These are phyloP conservation scores for Fabrea salina DNA, from an alignment of 169 alveolate species.

Conservation along the genomic window DNA sequence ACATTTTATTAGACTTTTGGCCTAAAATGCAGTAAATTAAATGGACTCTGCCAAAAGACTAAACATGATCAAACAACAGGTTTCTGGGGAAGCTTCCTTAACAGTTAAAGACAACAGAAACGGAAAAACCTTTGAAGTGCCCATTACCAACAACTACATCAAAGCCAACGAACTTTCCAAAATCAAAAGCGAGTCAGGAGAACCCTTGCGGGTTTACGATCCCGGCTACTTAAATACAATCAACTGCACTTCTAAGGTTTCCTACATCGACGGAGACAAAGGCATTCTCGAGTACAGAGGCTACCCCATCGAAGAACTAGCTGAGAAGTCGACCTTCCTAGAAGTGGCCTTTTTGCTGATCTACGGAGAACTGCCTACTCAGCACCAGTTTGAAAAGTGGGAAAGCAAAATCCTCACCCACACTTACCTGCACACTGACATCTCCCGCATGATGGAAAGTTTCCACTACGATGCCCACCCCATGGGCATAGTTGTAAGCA, in stretches of 20 bases:
- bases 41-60: slow-evolving; percentile 15
- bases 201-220: slow-evolving; percentile 70
- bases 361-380: slow-evolving; percentile 85
- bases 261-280: slow-evolving; percentile 85
- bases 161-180: slow-evolving; percentile 74
- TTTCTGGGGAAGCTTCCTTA: background rate
- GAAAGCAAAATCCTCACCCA: slow-evolving; percentile 10
- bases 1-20: no score
- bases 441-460: slow-evolving; percentile 38
- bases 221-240: slow-evolving; percentile 86
- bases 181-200: slow-evolving; percentile 63
- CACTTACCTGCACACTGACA: slow-evolving; percentile 1
- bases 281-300: slow-evolving; percentile 87
- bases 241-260: slow-evolving; percentile 71
- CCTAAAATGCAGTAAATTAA: no score
- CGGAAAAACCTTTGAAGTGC: slow-evolving; percentile 36
- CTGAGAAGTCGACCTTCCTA: slow-evolving; percentile 71
- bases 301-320: slow-evolving; percentile 83
- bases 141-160: slow-evolving; percentile 58
- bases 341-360: slow-evolving; percentile 80
- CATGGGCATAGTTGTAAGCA: slow-evolving; percentile 81
- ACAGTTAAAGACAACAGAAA: slow-evolving; percentile 35
- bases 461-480: slow-evolving; percentile 86
- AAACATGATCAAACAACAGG: background rate
- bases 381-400: slow-evolving; percentile 29